Evolutionary conservation across 2,329 filamentous ascomycete genomes (phyloP), one percentile per base, ranked within the genome.

Genomic region (Xylariaceae sp.): DNA sequence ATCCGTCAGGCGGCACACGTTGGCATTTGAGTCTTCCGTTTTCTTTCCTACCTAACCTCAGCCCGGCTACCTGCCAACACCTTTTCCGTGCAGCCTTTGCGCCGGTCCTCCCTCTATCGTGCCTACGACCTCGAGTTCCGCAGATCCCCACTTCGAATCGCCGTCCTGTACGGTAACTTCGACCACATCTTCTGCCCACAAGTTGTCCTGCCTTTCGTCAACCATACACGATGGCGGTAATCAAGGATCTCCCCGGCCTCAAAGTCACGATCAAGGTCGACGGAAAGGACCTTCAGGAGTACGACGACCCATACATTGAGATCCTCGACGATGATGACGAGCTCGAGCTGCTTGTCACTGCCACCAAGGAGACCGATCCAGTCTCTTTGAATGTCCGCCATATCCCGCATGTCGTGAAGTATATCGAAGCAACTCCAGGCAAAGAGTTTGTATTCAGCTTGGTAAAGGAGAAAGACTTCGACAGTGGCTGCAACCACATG

Each of bases 371-470:
- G 13, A 33, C 42, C 42, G 18, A 45, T 6, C 11, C 42, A n/a
- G 42, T 33, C 9, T 11, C 28, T 19, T 22, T 49, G 12, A 6
- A 36, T 17, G 17, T 18, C 16, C 34, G 42, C 12, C 13, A 39
- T 17, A 50, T 43, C n/a, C 47, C 46, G 14, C 36, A 36, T 31
- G 47, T 53, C 10, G 38, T 43, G 3, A 53, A 53, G 42, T 53
- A 53, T 19, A 53, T 53, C 40, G 51, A 53, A 40, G 46, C 47
- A 2, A 50, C 16, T 10, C 42, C 51, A 19, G 46, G 46, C 22
- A 39, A 14, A 10, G 28, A 28, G 6, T 51, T 44, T 31, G 1
- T 4, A 12, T 14, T 47, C 14, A 7, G 1, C 5, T 48, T 53
- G 18, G 28, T 45, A 22, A 44, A 43, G 19, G 16, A 45, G 18